Percentiles rank a stretch among this genome's conserved stretches.
These are phyloP conservation scores for Trichosporon asahii DNA, from an alignment of 1,284 basidiomycete species.

Conservation along the genomic window DNA sequence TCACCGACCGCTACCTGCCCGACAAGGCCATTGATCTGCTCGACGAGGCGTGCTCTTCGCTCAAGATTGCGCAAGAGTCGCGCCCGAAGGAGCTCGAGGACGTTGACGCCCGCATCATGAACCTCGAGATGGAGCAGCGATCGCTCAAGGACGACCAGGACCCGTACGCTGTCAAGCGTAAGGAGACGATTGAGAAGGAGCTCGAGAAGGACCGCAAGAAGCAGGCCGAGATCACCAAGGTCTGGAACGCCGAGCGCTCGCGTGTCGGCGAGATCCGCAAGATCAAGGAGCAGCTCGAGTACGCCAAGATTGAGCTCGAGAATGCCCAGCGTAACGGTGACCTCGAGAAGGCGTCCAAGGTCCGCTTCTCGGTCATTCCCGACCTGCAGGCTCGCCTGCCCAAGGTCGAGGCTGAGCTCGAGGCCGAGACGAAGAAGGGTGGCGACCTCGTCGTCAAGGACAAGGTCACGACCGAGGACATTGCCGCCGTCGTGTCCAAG, in stretches of 20 bases:
- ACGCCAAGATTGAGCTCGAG: slow-evolving; percentile 78
- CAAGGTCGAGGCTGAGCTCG: slow-evolving; percentile 58
- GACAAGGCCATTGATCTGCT: slow-evolving; percentile 83
- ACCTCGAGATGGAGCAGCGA: slow-evolving; percentile 84
- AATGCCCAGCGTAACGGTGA: slow-evolving; percentile 80
- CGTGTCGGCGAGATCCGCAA: slow-evolving; percentile 73
- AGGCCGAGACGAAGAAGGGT: slow-evolving; percentile 54
- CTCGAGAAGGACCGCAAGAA: slow-evolving; percentile 65
- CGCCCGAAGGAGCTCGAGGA: slow-evolving; percentile 82
- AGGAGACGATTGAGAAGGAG: slow-evolving; percentile 59
- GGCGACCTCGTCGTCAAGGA: slow-evolving; percentile 69
- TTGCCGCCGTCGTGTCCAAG: slow-evolving; percentile 81
- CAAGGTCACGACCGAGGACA: slow-evolving; percentile 81
- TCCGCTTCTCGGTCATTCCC: slow-evolving; percentile 81
- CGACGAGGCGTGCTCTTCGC: slow-evolving; percentile 80
- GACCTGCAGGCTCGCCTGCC: slow-evolving; percentile 73
- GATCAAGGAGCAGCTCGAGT: slow-evolving; percentile 71
- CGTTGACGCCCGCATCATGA: slow-evolving; percentile 78
- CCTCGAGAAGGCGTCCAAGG: slow-evolving; percentile 72
- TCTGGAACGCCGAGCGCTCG: slow-evolving; percentile 75
- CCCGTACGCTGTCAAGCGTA: slow-evolving; percentile 70
- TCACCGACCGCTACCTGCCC: slow-evolving; percentile 79
- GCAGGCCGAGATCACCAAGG: slow-evolving; percentile 61
- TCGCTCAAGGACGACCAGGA: slow-evolving; percentile 85
- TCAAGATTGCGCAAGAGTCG: slow-evolving; percentile 86